These are phyloP conservation scores for Didymosphaeria variabile DNA, from an alignment of 2,329 filamentous ascomycete genomes.

Conservation along the genomic window DNA sequence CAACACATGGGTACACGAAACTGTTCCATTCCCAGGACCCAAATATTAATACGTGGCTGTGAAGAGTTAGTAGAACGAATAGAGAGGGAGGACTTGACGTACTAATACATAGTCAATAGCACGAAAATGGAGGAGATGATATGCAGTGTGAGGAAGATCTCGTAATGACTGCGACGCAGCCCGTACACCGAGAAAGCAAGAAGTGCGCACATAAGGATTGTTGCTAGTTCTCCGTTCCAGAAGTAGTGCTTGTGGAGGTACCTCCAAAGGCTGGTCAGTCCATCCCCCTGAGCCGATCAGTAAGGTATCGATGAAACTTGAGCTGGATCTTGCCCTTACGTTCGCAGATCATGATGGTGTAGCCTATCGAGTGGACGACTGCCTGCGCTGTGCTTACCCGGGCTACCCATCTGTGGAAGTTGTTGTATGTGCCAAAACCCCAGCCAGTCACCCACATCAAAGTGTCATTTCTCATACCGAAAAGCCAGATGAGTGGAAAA, in stretches of 20 bases:
- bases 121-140: constrained; percentile 53
- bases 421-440: constrained; percentile 72
- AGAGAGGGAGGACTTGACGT: constrained; percentile 39
- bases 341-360: constrained; percentile 58
- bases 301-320: not conserved
- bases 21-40: constrained; percentile 56
- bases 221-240: constrained; percentile 59
- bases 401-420: constrained; percentile 73
- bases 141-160: constrained; percentile 55
- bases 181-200: constrained; percentile 61
- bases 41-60: constrained; percentile 63
- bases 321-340: constrained; percentile 22
- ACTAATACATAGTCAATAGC: constrained; percentile 62
- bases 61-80: not conserved
- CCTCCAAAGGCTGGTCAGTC: constrained; percentile 51
- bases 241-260: constrained; percentile 59
- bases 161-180: constrained; percentile 60
- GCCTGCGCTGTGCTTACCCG: constrained; percentile 69
- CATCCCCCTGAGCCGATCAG: constrained; percentile 23
- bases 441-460: constrained; percentile 74
- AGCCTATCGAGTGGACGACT: constrained; percentile 69
- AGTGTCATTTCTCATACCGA: constrained; percentile 72
- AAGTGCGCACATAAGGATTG: constrained; percentile 55
- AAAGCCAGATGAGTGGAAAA: constrained; percentile 71
- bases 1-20: constrained; percentile 60